phyloP scores from a whole-genome alignment of 169 alveolate genomes.

The Miamiensis avidus region DNA sequence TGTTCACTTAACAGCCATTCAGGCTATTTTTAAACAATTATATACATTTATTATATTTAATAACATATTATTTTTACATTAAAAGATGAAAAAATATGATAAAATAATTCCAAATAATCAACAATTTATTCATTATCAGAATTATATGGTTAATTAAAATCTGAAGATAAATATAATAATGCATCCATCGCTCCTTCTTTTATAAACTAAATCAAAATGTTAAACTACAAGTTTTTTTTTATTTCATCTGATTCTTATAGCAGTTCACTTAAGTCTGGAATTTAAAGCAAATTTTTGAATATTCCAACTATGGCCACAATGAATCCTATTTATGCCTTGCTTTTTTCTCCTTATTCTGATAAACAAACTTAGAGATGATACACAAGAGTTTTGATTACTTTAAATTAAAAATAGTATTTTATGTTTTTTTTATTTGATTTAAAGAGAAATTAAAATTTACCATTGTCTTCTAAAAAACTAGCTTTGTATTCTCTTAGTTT shows the following conservation, averaged over 20 bases:
- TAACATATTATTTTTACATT: not conserved
- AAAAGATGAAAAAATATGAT: constrained; percentile 31
- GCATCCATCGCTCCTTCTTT: constrained; percentile 47
- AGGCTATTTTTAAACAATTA: not conserved
- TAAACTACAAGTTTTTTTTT: constrained; percentile 18
- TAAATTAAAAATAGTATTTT: no score
- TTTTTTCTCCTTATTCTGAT: constrained; percentile 13
- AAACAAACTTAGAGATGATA: constrained; percentile 48
- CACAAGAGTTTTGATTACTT: constrained; percentile 33
- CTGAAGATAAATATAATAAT: constrained; percentile 43
- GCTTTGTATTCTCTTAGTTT: constrained; percentile 39
- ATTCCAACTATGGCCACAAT: constrained; percentile 45
- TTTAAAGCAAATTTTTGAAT: constrained; percentile 37
- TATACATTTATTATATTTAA: no score
- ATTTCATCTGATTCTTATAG: constrained; percentile 2
- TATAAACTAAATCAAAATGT: constrained; percentile 7
- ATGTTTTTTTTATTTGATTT: no score
- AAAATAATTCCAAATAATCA: constrained; percentile 44
- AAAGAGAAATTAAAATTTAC: no score
- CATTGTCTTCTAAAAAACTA: constrained; percentile 15
- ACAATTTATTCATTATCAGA: constrained; percentile 26
- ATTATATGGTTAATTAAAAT: constrained; percentile 30
- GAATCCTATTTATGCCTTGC: constrained; percentile 42
- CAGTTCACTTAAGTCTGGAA: constrained; percentile 25
- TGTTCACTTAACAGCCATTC: not conserved